Evolutionary conservation across 2,329 filamentous ascomycete species (phyloP), one percentile per base, ranked within the genome.

Genomic region (Curvularia sp.): DNA sequence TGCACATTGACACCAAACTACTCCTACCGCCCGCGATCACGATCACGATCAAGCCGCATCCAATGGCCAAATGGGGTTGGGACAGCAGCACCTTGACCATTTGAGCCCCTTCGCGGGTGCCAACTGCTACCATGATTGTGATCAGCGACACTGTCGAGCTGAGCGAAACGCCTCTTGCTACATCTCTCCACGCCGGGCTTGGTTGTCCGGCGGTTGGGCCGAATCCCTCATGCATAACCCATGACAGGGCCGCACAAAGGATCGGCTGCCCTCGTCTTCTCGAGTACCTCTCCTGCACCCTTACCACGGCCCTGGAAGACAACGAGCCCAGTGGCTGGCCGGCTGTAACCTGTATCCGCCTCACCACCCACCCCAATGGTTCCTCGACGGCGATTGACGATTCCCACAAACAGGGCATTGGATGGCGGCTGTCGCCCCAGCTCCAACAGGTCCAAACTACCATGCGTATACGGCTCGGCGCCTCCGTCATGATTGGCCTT

Each of bases 181-280:
- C 33, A 38, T 38, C 12, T n/a, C 33, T 38, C 1, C 15, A 38
- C 15, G 33, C 5, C 15, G 13, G 13, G 15, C 13, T n/a, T n/a
- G 13, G 13, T 3, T 7, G 1, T n/a, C 33, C 33, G 13, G 33
- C 33, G 33, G 33, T n/a, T 38, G 13, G 31, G 31, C 31, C 31
- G 28, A 9, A 8, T 33, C 31, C 10, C 31, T 33, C 31, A 33
- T 38, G 43, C 55, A 39, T 31, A 38, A 7, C 18, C 43, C 53
- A 47, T 52, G 60, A 56, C 35, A 48, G 12, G 22, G 12, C 5
- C 41, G 24, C 41, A 26, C 10, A 43, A 7, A 12, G 64, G 65
- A 69, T 70, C 68, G 69, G 61, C 69, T 65, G 70, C 33, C 46
- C 9, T 62, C 33, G 60, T 53, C 60, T 65, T 61, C 58, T 63